Conservation (phyloP, 306 rosid species). For the Begonia peltatifolia region DNA sequence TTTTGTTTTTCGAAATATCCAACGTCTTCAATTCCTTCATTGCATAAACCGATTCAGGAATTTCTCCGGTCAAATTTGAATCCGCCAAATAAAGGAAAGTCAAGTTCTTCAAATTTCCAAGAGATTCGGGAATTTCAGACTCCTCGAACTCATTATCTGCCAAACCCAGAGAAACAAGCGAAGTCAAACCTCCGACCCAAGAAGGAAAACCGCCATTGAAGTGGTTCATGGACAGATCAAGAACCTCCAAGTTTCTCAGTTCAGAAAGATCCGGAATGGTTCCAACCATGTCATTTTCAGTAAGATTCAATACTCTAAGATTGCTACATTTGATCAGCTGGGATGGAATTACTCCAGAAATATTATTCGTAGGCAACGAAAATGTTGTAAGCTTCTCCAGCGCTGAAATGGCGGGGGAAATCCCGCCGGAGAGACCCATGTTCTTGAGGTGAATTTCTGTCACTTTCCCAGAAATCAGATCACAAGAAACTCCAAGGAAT, state of each 20-base stretch:
- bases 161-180: slow-evolving; percentile 35
- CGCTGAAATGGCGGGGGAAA: slow-evolving; percentile 39
- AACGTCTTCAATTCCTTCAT: slow-evolving; percentile 49
- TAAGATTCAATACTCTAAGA: slow-evolving; percentile 58
- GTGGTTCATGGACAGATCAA: slow-evolving; percentile 57
- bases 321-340: slow-evolving; percentile 27
- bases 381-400: slow-evolving; percentile 39
- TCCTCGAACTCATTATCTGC: slow-evolving; percentile 42
- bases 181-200: slow-evolving; percentile 65
- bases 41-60: slow-evolving; percentile 61
- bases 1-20: slow-evolving; percentile 64
- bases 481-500: slow-evolving; percentile 53
- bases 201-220: slow-evolving; percentile 45
- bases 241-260: slow-evolving; percentile 39
- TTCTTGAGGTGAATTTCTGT: slow-evolving; percentile 39
- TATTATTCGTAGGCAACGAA: slow-evolving; percentile 38
- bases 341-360: slow-evolving; percentile 53
- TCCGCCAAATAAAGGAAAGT: slow-evolving; percentile 60
- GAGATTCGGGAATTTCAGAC: slow-evolving; percentile 39
- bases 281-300: slow-evolving; percentile 40
- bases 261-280: slow-evolving; percentile 57
- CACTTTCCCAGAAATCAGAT: slow-evolving; percentile 34
- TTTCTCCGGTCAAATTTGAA: slow-evolving; percentile 60
- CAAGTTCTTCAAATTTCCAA: slow-evolving; percentile 60
- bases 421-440: slow-evolving; percentile 54